Evolutionary conservation across 768 basidiomycete genomes (phyloP).

Genomic region (Tulasnella calospora): DNA sequence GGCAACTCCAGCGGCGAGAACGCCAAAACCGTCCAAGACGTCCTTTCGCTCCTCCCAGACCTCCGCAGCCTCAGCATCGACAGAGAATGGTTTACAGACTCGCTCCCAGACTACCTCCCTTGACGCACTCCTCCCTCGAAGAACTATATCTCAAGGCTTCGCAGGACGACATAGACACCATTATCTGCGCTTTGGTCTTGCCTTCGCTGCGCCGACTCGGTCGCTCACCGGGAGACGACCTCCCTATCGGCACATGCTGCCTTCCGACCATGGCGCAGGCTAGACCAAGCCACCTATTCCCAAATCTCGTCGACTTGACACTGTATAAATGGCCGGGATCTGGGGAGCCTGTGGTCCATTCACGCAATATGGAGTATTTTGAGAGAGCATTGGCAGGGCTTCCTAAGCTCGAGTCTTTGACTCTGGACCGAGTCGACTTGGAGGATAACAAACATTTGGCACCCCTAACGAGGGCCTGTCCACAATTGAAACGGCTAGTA

Average conservation of each 20-base stretch:
- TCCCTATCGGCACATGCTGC: neutral
- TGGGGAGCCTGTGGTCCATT: no score
- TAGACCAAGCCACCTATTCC: neutral
- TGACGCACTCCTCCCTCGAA: neutral
- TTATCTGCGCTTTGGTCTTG: neutral
- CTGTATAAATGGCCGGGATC: neutral
- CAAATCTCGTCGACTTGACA: neutral
- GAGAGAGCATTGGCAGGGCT: neutral
- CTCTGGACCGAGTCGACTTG: neutral
- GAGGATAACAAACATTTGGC: neutral
- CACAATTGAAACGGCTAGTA: neutral
- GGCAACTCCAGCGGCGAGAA: neutral
- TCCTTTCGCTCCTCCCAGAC: neutral
- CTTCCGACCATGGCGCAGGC: neutral
- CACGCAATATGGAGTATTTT: neutral
- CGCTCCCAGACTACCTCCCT: neutral
- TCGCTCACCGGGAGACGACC: neutral
- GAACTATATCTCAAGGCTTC: neutral
- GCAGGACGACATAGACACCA: neutral
- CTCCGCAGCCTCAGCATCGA: neutral
- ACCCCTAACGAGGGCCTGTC: neutral
- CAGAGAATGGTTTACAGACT: neutral
- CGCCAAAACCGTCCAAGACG: neutral
- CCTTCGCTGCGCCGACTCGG: neutral
- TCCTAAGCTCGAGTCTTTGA: neutral